Evolutionary conservation across 2,329 filamentous ascomycete species (phyloP), one percentile per base, ranked within the genome.

Genomic region (Diaporthe sp.): DNA sequence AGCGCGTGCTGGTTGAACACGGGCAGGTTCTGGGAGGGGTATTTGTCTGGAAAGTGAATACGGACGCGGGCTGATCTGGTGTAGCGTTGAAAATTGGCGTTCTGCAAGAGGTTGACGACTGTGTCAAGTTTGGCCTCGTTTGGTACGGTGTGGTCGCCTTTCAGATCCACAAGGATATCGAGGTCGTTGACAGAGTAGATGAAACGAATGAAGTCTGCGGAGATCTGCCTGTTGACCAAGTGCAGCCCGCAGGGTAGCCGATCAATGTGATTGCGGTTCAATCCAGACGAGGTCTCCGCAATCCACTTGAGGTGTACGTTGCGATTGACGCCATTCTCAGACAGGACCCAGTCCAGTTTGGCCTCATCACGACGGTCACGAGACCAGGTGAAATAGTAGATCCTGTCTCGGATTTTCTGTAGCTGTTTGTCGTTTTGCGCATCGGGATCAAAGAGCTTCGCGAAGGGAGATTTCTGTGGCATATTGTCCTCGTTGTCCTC

Each of bases 21-120:
- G 20, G 76, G 76, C 22, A 77, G 68, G 44, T 70, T 47, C 47
- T 76, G 51, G 31, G 60, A 55, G 25, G 74, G 65, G 28, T 77
- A 77, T 17, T 73, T 55, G 44, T 75, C 28, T 39, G 76, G 76
- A 5, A 77, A 76, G 42, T 77, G 76, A 9, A 77, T 74, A 39
- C 76, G 76, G 20, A 77, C 37, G n/a, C 76, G 76, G 15, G 57
- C 47, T 12, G 17, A 20, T 57, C 39, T 39, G 5, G 72, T 77
- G 61, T 72, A 72, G 25, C 49, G 44, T 49, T 51, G 34, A 13
- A 77, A 72, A 68, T 76, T 76, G 58, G 60, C 47, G 25, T 77
- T 76, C 8, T 57, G 47, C 17, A 74, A 47, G 15, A 65, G 22
- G 22, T 39, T 28, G 31, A 55, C 39, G 20, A 77, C 53, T 28